These are phyloP conservation scores for Boeremia lycopersici DNA, from an alignment of 2,329 filamentous ascomycete genomes.

Conservation along the genomic window DNA sequence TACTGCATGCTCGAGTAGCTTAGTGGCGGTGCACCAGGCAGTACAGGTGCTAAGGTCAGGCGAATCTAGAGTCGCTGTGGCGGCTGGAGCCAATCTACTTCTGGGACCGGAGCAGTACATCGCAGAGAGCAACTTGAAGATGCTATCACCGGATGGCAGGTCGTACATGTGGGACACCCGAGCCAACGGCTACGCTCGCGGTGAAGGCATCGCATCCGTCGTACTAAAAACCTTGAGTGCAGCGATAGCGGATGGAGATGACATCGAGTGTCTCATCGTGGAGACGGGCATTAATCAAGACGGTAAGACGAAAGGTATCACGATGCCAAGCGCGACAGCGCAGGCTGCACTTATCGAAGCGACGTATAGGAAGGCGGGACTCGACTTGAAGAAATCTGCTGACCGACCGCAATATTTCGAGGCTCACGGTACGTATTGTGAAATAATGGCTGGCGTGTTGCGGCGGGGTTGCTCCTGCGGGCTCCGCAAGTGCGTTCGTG, in stretches of 20 bases:
- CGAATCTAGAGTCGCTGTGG: constrained; percentile 24
- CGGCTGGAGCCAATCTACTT: constrained; percentile 19
- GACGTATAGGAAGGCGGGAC: constrained; percentile 46
- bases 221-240: constrained; percentile 58
- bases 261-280: constrained; percentile 50
- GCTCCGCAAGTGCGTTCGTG: too few species aligned
- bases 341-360: constrained; percentile 41
- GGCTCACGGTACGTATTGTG: constrained; percentile 32
- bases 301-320: constrained; percentile 49
- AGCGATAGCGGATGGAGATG: constrained; percentile 56
- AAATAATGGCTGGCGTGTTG: too few species aligned
- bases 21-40: constrained; percentile 39
- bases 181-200: constrained; percentile 57
- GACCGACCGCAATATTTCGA: constrained; percentile 44
- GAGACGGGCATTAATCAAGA: constrained; percentile 48
- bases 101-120: constrained; percentile 27
- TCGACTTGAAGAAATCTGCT: constrained; percentile 30
- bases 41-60: constrained; percentile 17
- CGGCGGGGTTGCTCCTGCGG: too few species aligned
- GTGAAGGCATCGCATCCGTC: constrained; percentile 59
- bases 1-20: constrained; percentile 46
- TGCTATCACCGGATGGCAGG: constrained; percentile 39
- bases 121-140: constrained; percentile 32
- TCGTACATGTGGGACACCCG: constrained; percentile 39
- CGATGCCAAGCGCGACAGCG: constrained; percentile 52